Conservation (phyloP, 352 stramenopile species). For the Phytophthora capsici region DNA sequence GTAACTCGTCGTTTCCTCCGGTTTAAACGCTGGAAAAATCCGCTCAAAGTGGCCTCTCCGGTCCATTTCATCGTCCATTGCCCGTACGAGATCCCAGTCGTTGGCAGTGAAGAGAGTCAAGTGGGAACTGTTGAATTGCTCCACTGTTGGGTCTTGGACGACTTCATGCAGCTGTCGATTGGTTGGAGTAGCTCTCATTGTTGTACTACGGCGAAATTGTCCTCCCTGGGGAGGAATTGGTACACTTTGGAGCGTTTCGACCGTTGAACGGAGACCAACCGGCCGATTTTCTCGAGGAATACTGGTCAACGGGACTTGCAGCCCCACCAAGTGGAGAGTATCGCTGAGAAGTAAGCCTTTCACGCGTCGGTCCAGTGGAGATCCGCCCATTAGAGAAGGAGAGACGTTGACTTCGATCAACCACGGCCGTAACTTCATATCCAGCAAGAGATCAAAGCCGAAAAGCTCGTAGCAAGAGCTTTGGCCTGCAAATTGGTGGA, state of each 20-base stretch:
- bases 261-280: background rate
- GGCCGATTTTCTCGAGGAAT: slow-evolving; percentile 41
- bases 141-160: slow-evolving; percentile 49
- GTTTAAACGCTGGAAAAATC: slow-evolving; percentile 56
- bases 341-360: slow-evolving; percentile 84
- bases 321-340: slow-evolving; percentile 80
- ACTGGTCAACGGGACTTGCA: slow-evolving; percentile 48
- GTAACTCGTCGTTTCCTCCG: slow-evolving; percentile 38
- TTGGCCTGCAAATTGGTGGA: slow-evolving; percentile 63
- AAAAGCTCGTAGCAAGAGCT: slow-evolving; percentile 76
- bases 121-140: slow-evolving; percentile 52
- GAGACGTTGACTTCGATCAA: slow-evolving; percentile 84
- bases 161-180: slow-evolving; percentile 71
- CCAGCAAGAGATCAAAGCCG: slow-evolving; percentile 81
- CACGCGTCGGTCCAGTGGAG: slow-evolving; percentile 70
- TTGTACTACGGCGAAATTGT: slow-evolving; percentile 27
- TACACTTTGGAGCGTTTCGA: background rate
- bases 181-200: slow-evolving; percentile 20
- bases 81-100: slow-evolving; percentile 68
- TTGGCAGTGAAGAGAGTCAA: slow-evolving; percentile 55
- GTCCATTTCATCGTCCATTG: slow-evolving; percentile 80
- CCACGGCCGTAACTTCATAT: slow-evolving; percentile 61
- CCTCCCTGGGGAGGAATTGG: background rate
- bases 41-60: slow-evolving; percentile 75
- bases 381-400: slow-evolving; percentile 81